These are phyloP conservation scores for Aspergillus nidulans DNA, from an alignment of 495 filamentous ascomycete species.

Conservation along the genomic window DNA sequence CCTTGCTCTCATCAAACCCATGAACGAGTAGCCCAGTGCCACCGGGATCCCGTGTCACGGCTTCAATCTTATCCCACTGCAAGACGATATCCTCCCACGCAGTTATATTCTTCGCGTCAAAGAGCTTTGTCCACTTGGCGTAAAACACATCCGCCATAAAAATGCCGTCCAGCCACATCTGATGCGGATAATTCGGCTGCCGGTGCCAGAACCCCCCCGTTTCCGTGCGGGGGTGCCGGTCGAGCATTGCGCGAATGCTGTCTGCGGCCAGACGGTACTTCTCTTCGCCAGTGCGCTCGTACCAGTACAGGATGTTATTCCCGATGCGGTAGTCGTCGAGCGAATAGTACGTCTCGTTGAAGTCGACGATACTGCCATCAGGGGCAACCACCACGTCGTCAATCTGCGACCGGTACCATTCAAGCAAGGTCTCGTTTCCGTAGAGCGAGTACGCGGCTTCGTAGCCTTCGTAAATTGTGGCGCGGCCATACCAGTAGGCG, in stretches of 20 bases:
- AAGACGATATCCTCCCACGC: constrained; percentile 5
- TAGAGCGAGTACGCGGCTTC: background rate
- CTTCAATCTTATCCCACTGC: constrained; percentile 7
- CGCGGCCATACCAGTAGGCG: constrained; percentile 3
- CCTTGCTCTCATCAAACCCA: constrained; percentile 1
- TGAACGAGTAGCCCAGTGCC: background rate
- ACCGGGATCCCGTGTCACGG: background rate
- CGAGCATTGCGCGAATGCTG: background rate
- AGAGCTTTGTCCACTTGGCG: background rate
- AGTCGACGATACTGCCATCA: background rate
- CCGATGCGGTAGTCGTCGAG: constrained; percentile 9
- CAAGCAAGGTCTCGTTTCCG: background rate
- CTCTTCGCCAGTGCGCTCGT: constrained; percentile 2
- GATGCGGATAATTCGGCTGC: background rate
- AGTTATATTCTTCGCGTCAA: background rate
- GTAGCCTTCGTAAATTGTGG: constrained; percentile 2
- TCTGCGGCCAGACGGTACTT: constrained; percentile 1
- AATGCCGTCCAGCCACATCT: constrained; percentile 7
- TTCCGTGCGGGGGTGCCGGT: constrained; percentile 3
- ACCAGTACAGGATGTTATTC: constrained; percentile 4
- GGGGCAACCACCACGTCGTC: background rate
- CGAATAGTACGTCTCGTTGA: constrained; percentile 8
- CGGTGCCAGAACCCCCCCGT: constrained; percentile 3
- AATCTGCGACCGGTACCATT: constrained; percentile 1
- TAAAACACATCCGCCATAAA: constrained; percentile 4